Conservation (phyloP, 2,329 filamentous ascomycete species). For the Paecilomyces fulvus region DNA sequence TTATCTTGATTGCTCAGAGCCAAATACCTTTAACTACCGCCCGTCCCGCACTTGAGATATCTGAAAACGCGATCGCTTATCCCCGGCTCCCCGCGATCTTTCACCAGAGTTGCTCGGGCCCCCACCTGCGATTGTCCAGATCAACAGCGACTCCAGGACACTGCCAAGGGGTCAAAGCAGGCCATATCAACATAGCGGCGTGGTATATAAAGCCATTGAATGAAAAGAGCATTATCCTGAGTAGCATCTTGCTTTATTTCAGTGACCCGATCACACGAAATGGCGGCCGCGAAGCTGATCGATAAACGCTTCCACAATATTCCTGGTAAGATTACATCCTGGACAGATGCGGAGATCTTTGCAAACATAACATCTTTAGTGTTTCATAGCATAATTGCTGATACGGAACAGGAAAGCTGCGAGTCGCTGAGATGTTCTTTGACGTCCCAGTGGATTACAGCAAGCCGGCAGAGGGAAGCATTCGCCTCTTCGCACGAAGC, state of each 20-base stretch:
- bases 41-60: not conserved
- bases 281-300: conserved; percentile 31
- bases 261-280: conserved; percentile 9
- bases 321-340: conserved; percentile 19
- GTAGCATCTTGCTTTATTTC: not conserved
- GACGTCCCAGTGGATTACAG: conserved; percentile 74
- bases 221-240: not conserved
- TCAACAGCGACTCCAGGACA: not conserved
- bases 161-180: not conserved
- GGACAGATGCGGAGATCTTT: not conserved
- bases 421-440: conserved; percentile 76
- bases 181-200: not conserved
- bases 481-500: conserved; percentile 71
- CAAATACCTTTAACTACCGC: not conserved
- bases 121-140: not conserved
- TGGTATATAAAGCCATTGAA: not conserved
- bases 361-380: too few species aligned
- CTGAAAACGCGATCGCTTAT: not conserved
- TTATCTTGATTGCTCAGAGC: not conserved
- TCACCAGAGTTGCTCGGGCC: not conserved
- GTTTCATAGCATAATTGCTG: not conserved
- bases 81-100: not conserved
- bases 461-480: conserved; percentile 49
- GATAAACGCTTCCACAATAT: conserved; percentile 29
- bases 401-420: conserved; percentile 54